Base-by-base conservation (phyloP, 495 filamentous ascomycete genomes). In the Lophiostoma macrostomum region DNA sequence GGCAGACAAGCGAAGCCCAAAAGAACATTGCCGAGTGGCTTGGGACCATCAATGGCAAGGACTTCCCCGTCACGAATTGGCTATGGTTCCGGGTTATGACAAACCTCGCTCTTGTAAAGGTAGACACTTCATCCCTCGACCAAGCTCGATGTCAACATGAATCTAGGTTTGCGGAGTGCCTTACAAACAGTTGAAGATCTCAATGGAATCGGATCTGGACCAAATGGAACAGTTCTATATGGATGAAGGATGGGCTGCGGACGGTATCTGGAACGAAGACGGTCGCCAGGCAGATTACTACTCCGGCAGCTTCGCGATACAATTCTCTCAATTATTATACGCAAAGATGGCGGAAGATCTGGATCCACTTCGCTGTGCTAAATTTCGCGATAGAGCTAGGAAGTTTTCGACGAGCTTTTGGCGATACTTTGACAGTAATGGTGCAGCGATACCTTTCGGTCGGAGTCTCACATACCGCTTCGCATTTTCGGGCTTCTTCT, bases 21-120 rank as follows among this genome's bases (percentile, higher is more conserved):
- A 39, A 32, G 10, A 55, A 55, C 30, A 55, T 55, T 18, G 31
- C 23, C 5, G 20, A 28, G 0, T 55, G 51, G 51, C 27, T 55
- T 8, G 23, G 31, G 2, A 46, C 51, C 5, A 29, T 55, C n/a
- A 55, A 55, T 27, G 51, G 35, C 3, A 55, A 55, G 25, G 51
- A 55, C 34, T 55, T 55, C 18, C 51, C 51, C 4, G 22, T 32
- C 31, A 55, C 41, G 1, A 55, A 55, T 34, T 55, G 51, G 51
- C 42, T 55, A 1, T 55, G 51, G 51, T 55, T 55, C 42, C 30
- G 51, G 1, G 51, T 55, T 8, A 55, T 55, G 51, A 55, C 51
- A 5, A 55, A 55, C 18, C 25, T 55, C 1, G 51, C 51, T 5
- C 35, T 55, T n/a, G 34, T 40, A 7, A 55, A 40, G 25, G 51